Base-by-base conservation (phyloP, 495 filamentous ascomycete species). In the Aspergillus cristatus region DNA sequence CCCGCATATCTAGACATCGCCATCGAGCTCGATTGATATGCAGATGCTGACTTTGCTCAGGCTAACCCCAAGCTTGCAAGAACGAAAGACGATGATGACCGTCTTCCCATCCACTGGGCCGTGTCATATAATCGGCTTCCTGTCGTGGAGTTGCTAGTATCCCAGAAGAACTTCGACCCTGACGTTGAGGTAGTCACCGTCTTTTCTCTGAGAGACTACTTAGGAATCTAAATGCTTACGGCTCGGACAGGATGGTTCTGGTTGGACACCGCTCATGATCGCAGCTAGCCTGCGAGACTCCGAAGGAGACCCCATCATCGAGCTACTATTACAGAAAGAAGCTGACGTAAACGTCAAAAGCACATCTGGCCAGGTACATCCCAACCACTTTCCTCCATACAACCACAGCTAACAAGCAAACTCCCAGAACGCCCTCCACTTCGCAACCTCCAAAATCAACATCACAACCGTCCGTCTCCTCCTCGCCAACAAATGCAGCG, bases 241-340 rank as follows among this genome's bases (percentile, higher is more conserved):
- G 16, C 29, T n/a, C 37, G 13, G 15, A 15, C 45, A 86, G 77
- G 91, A 98, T 55, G 87, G 80, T 13, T 80, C 78, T 7, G 89
- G 90, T 36, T 98, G 91, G 91, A 93, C 90, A 8, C 82, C 86
- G 1, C 68, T 96, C 16, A 96, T 96, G 89, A 95, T 96, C 36
- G 83, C 90, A 7, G 74, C 82, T 7, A 88, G 81, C 43, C 68
- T 94, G 25, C 76, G 72, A 43, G 79, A 79, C 46, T 82, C 61
- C 14, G 67, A 64, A 40, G 71, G 68, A 18, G 71, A 70, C 30
- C 44, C 51, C 12, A 67, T 67, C 26, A 58, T 94, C 10, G 78
- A 89, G 20, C 56, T 94, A 4, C 71, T 97, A 2, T 69, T 98
- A 0, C 57, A 66, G n/a, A 86, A 82, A 50, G 86, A 72, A 20